Conservation (phyloP, 2,329 filamentous ascomycete species). For the Colletotrichum tofieldiae region DNA sequence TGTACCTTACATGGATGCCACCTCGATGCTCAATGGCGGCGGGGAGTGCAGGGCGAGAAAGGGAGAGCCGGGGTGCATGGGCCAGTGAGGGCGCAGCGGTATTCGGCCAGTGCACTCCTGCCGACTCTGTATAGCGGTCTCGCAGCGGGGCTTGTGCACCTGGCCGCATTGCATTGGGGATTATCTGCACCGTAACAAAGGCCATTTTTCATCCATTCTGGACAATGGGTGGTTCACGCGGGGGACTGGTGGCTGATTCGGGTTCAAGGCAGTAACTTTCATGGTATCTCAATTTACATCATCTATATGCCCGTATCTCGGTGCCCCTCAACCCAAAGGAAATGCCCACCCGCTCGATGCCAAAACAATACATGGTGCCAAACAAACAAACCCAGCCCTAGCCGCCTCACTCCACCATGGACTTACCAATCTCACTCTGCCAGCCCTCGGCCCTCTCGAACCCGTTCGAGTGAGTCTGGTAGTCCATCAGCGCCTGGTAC, state of each 20-base stretch:
- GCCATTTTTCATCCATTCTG: too few species aligned
- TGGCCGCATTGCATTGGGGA: neutral
- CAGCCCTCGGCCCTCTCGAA: slow-evolving; percentile 86
- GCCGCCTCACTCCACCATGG: slow-evolving; percentile 66
- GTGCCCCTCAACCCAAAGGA: neutral
- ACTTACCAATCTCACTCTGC: slow-evolving; percentile 90
- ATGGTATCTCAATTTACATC: slow-evolving; percentile 1
- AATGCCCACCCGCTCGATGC: slow-evolving; percentile 11
- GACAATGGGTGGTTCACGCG: too few species aligned
- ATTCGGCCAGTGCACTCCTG: slow-evolving; percentile 8
- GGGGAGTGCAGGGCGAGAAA: neutral
- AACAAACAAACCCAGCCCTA: neutral
- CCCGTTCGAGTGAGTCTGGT: slow-evolving; percentile 80
- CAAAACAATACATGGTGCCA: neutral
- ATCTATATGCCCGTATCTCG: neutral
- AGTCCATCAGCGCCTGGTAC: slow-evolving; percentile 83
- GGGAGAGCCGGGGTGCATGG: slow-evolving; percentile 16
- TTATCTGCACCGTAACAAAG: neutral
- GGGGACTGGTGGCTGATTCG: neutral
- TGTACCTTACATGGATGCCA: slow-evolving; percentile 20
- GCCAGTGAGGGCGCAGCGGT: neutral
- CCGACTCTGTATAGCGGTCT: neutral
- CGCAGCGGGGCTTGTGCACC: neutral
- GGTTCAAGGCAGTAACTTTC: neutral
- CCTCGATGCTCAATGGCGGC: slow-evolving; percentile 5